A percentile compares a stretch with the other conserved stretches of the same genome.
These are phyloP conservation scores for Penicillium digitatum DNA, from an alignment of 2,329 filamentous ascomycete species.

Conservation along the genomic window DNA sequence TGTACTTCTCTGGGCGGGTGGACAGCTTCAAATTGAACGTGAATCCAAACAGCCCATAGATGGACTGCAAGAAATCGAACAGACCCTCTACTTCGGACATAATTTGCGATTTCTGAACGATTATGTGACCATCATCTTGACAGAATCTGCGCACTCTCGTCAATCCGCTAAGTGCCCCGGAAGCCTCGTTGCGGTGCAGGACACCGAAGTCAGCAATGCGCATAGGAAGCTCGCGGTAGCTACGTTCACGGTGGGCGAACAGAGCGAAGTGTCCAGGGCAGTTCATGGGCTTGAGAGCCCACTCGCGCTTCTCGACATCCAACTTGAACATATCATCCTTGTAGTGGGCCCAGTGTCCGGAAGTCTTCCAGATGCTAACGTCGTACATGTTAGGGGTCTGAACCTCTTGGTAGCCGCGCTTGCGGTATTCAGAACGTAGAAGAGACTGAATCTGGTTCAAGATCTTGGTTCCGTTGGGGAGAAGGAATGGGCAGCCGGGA, in stretches of 20 bases:
- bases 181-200: conserved; percentile 91
- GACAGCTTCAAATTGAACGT: conserved; percentile 93
- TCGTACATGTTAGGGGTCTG: conserved; percentile 97
- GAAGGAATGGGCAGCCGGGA: conserved; percentile 88
- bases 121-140: conserved; percentile 95
- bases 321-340: conserved; percentile 96
- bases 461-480: conserved; percentile 88
- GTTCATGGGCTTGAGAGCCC: conserved; percentile 95
- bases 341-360: conserved; percentile 91
- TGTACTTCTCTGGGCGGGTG: conserved; percentile 81
- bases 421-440: conserved; percentile 83
- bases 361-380: conserved; percentile 85
- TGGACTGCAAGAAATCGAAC: conserved; percentile 78
- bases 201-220: conserved; percentile 95
- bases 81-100: conserved; percentile 71
- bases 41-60: conserved; percentile 81
- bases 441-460: conserved; percentile 84
- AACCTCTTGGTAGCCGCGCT: conserved; percentile 90
- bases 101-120: conserved; percentile 61
- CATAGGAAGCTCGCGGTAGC: conserved; percentile 85
- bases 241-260: conserved; percentile 76
- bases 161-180: conserved; percentile 77
- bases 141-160: conserved; percentile 92
- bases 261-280: conserved; percentile 92
- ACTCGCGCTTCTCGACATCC: conserved; percentile 72